Evolutionary conservation across 208 protist species (phyloP), one percentile per base, ranked within the genome.

Genomic region (Novymonas esmeraldas): DNA sequence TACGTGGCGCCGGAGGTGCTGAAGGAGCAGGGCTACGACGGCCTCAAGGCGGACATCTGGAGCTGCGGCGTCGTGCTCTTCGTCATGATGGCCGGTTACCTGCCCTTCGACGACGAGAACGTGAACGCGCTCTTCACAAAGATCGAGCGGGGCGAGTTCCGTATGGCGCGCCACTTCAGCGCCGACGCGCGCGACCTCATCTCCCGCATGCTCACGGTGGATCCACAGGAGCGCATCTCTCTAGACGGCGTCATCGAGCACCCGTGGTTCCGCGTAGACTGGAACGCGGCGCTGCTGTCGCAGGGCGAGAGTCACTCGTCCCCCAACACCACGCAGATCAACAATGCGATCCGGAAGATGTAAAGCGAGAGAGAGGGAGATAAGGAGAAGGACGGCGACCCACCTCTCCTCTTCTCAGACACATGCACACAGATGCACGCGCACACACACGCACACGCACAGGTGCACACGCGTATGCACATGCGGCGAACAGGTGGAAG

Each of bases 31-130:
- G 91, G 89, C 10, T 97, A 99, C 76, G 88, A 97, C 33, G 97
- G 96, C 26, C 68, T 87, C 11, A 87, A 87, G 45, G 95, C 98
- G 6, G 98, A 99, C 80, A 94, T 97, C 75, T 99, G 98, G 98
- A 88, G 82, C 42, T 95, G 93, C 59, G 98, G 98, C 34, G 95
- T 98, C 13, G 68, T 99, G 6, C 65, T 98, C 2, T 99, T 97
- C 67, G 95, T 97, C 55, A 97, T 98, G 92, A 70, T 98, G 52
- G 80, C 90, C 39, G 96, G 94, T 38, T 84, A 90, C 49, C 73
- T 96, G 26, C 95, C 97, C 6, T 98, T 98, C 60, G 97, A 95
- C 38, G 89, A 96, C 51, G 81, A 88, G 60, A 89, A 91, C 68
- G 73, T 94, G n/a, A 94, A 89, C 59, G 81, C 78, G 4, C 87